Evolutionary conservation across 2,329 filamentous ascomycete genomes (phyloP), one percentile per base, ranked within the genome.

Genomic region (Paramyrothecium sp.): DNA sequence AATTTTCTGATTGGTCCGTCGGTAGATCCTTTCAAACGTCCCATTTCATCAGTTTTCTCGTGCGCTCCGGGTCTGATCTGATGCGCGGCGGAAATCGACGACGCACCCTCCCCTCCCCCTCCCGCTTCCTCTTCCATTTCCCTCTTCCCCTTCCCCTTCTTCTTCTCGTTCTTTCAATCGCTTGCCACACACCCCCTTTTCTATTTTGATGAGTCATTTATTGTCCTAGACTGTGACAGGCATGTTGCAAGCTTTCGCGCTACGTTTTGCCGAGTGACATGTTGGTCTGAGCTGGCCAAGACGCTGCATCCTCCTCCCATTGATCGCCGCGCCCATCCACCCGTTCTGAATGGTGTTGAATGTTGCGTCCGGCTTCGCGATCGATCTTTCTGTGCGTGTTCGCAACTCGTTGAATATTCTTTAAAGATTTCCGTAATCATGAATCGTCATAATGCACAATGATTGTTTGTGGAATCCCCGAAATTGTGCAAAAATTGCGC

Each of bases 1-100:
- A 69, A 65, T 72, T 74, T 75, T 74, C 65, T 75, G 71, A 75
- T 75, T 75, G 73, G 73, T 63, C 67, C 54, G 63, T 56, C 34
- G 62, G 66, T 63, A 68, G 69, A 66, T 70, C 69, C 38, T 44
- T 44, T 19, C 38, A 44, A 12, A 44, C 38, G 38, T 7, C n/a
- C 38, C 38, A 44, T 16, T 44, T 44, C 38, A 44, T 44, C 13
- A 19, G 5, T 44, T 44, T 16, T 44, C 38, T 44, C n/a, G 13
- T 44, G 38, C n/a, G 13, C n/a, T 44, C n/a, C 13, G 13, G 33
- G 51, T 53, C 51, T 53, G 51, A 53, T 53, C 51, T 41, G 51
- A 20, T 44, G 38, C 38, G 38, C 38, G n/a, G 38, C 5, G 38
- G n/a, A 19, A 44, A 4, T 34, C 51, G 16, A 41, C 51, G 12